A percentile compares a stretch with the other conserved stretches of the same genome.
Conservation (phyloP, 768 basidiomycete genomes). For the Phallus indusiatus region DNA sequence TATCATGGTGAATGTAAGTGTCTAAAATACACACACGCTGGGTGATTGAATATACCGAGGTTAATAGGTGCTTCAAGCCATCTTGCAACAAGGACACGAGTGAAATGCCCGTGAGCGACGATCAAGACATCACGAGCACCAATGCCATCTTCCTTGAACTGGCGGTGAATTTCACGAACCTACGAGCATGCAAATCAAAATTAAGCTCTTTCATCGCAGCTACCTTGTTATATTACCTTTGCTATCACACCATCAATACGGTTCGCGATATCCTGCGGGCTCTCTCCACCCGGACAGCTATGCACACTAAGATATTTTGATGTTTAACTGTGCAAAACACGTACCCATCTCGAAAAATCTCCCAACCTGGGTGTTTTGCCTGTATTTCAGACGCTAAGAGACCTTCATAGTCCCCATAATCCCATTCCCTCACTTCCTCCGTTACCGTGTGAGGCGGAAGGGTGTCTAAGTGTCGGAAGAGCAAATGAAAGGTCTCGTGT, state of each 20-base stretch:
- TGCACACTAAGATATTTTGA: slow-evolving; percentile 10
- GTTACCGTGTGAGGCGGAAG: slow-evolving; percentile 47
- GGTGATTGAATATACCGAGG: slow-evolving; percentile 32
- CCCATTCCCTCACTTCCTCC: slow-evolving; percentile 75
- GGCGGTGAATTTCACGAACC: slow-evolving; percentile 65
- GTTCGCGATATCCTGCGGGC: slow-evolving; percentile 62
- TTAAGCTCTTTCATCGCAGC: neutral
- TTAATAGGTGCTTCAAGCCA: slow-evolving; percentile 67
- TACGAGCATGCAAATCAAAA: slow-evolving; percentile 19
- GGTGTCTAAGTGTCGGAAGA: slow-evolving; percentile 46
- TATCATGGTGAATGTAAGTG: slow-evolving; percentile 9
- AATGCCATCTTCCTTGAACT: slow-evolving; percentile 57
- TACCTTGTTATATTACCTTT: slow-evolving; percentile 37
- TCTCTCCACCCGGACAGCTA: slow-evolving; percentile 87
- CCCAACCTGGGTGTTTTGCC: slow-evolving; percentile 50
- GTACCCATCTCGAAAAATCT: slow-evolving; percentile 82
- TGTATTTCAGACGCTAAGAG: slow-evolving; percentile 71
- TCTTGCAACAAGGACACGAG: slow-evolving; percentile 65
- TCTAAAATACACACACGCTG: neutral
- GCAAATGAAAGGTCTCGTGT: slow-evolving; percentile 73
- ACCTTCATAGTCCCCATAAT: slow-evolving; percentile 89
- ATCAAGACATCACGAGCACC: slow-evolving; percentile 75
- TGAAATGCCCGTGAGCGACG: slow-evolving; percentile 85
- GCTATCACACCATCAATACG: slow-evolving; percentile 71
- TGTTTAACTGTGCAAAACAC: slow-evolving; percentile 11